Conservation (phyloP, 2,329 filamentous ascomycete species). For the Fusarium graminum region DNA sequence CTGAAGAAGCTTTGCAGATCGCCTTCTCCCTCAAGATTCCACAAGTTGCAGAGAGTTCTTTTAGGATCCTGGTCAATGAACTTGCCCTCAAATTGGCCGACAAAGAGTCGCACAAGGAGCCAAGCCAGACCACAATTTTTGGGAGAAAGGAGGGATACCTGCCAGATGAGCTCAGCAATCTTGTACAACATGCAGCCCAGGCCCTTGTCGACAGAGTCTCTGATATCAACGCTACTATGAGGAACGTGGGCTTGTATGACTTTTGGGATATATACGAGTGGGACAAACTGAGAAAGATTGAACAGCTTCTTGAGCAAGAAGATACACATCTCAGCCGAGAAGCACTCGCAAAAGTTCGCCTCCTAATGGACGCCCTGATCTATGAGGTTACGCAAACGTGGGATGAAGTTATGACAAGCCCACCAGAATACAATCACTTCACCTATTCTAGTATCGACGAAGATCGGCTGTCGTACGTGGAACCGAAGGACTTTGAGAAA, state of each 20-base stretch:
- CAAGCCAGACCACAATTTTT: conserved; percentile 54
- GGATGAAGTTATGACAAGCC: conserved; percentile 1
- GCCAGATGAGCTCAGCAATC: conserved; percentile 67
- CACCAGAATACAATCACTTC: background rate
- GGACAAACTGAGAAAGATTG: conserved; percentile 48
- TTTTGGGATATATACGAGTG: conserved; percentile 52
- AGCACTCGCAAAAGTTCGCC: conserved; percentile 36
- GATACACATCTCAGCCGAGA: background rate
- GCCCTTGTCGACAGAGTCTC: conserved; percentile 63
- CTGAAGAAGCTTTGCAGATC: conserved; percentile 71
- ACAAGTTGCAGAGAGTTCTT: conserved; percentile 62
- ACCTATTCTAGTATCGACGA: conserved; percentile 47
- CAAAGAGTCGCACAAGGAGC: background rate
- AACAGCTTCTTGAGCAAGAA: conserved; percentile 45
- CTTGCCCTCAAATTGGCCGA: conserved; percentile 63
- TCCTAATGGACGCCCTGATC: conserved; percentile 44
- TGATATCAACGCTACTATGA: conserved; percentile 48
- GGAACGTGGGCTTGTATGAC: conserved; percentile 52
- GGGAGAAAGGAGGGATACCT: conserved; percentile 63
- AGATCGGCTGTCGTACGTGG: conserved; percentile 56
- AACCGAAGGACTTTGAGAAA: conserved; percentile 47
- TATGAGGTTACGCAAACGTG: conserved; percentile 37
- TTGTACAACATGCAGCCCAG: conserved; percentile 70
- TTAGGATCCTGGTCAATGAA: conserved; percentile 73
- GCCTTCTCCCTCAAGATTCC: conserved; percentile 62